Percentiles rank a stretch among this genome's conserved stretches.
These are phyloP conservation scores for Aeschynomene evenia DNA, from an alignment of 306 rosid genomes.

Conservation along the genomic window DNA sequence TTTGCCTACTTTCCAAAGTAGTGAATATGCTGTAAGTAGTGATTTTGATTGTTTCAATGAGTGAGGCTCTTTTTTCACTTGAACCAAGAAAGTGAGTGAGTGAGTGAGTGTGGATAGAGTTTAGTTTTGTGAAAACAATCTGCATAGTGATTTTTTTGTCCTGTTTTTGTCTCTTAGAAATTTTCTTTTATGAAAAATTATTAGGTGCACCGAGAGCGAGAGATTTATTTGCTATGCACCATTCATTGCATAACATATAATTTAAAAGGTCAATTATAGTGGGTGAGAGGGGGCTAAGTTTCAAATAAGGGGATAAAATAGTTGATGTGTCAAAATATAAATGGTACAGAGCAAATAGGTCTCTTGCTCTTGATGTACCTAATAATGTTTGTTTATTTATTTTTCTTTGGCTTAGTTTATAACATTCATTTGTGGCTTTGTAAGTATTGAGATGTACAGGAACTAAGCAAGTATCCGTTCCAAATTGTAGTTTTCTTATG, in stretches of 20 bases:
- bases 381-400: too few species aligned
- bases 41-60: slow-evolving; percentile 19
- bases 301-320: too few species aligned
- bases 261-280: too few species aligned
- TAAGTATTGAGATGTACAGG: slow-evolving; percentile 37
- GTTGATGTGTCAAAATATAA: too few species aligned
- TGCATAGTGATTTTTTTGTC: slow-evolving; percentile 24
- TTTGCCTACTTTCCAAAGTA: slow-evolving; percentile 18
- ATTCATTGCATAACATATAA: too few species aligned
- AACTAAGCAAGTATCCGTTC: slow-evolving; percentile 23
- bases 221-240: too few species aligned
- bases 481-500: slow-evolving; percentile 24
- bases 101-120: background rate
- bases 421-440: slow-evolving; percentile 20
- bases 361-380: too few species aligned
- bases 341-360: too few species aligned
- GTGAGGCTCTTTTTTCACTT: slow-evolving; percentile 26
- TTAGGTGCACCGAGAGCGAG: too few species aligned
- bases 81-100: slow-evolving; percentile 22
- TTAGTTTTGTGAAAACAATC: slow-evolving; percentile 27
- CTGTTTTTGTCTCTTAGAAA: background rate
- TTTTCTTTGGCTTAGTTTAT: slow-evolving; percentile 14
- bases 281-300: too few species aligned
- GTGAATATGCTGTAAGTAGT: background rate
- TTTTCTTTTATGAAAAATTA: too few species aligned